These are phyloP conservation scores for Dictyostelium purpureum DNA, from an alignment of 78 protist genomes.

Conservation along the genomic window DNA sequence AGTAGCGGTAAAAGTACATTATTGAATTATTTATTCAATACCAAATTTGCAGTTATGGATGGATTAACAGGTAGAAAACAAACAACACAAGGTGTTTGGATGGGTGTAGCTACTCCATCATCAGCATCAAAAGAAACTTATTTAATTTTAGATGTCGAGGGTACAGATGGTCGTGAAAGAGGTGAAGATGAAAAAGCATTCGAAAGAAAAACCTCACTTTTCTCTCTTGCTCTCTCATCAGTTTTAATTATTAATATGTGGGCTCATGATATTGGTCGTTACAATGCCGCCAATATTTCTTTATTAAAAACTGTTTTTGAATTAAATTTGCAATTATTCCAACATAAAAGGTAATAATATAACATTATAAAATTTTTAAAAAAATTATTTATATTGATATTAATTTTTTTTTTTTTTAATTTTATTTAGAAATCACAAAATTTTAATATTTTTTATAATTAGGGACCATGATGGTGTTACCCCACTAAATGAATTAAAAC, in stretches of 20 bases:
- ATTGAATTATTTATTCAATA: conserved; percentile 92
- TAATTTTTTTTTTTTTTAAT: not conserved
- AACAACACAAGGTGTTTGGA: conserved; percentile 92
- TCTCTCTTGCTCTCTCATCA: conserved; percentile 92
- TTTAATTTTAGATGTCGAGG: conserved; percentile 76
- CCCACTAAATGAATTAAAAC: conserved; percentile 52
- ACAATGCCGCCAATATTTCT: conserved; percentile 88
- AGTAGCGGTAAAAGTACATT: conserved; percentile 95
- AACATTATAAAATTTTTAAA: not conserved
- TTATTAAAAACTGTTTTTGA: conserved; percentile 92
- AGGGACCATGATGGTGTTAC: conserved; percentile 89
- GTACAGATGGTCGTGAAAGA: conserved; percentile 87
- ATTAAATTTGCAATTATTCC: conserved; percentile 91
- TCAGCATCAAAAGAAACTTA: conserved; percentile 66
- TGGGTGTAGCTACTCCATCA: conserved; percentile 30
- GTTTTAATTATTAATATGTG: conserved; percentile 95
- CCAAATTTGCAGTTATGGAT: conserved; percentile 90
- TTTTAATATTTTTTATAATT: conserved; percentile 85
- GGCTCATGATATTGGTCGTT: conserved; percentile 93
- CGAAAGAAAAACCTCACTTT: conserved; percentile 94
- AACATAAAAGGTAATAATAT: conserved; percentile 29
- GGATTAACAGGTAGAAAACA: conserved; percentile 83
- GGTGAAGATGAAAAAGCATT: conserved; percentile 92
- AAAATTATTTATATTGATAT: not conserved
- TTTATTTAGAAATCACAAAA: conserved; percentile 68